Conservation (phyloP, 352 stramenopile species). For the Globisporangium apiculatum region DNA sequence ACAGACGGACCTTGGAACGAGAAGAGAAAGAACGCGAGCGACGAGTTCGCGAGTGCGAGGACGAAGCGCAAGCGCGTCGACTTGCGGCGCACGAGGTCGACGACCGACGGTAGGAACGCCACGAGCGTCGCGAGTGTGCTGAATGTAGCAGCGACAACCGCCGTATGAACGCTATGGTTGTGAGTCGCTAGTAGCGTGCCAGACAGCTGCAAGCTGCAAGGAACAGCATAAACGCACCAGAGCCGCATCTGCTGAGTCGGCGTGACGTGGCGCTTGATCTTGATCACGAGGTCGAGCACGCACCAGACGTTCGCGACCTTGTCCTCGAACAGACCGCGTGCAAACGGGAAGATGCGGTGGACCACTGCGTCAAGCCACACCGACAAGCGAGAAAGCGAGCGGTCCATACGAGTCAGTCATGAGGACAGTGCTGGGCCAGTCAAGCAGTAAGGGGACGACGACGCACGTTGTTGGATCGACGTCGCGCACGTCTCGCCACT, state of each 20-base stretch:
- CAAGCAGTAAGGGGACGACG: too few relatives aligned
- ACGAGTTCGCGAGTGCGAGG: constrained; percentile 77
- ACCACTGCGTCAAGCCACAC: constrained; percentile 49
- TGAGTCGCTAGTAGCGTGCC: background rate
- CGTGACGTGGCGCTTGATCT: constrained; percentile 53
- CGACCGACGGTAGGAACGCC: constrained; percentile 80
- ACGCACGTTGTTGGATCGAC: constrained; percentile 40
- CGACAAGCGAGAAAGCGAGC: background rate
- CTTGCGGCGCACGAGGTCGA: constrained; percentile 61
- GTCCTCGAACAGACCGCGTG: constrained; percentile 95
- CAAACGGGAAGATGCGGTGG: constrained; percentile 93
- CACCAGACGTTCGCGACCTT: constrained; percentile 98
- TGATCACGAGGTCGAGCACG: constrained; percentile 77
- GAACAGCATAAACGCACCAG: constrained; percentile 30
- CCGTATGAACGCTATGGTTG: background rate
- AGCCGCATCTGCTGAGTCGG: constrained; percentile 59
- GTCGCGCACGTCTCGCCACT: constrained; percentile 42
- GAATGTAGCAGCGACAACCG: background rate
- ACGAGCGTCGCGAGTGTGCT: constrained; percentile 77
- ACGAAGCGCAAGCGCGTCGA: constrained; percentile 72
- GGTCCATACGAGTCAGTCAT: background rate
- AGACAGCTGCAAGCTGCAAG: background rate
- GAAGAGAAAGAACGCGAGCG: constrained; percentile 94
- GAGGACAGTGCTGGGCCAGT: too few relatives aligned
- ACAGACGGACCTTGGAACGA: constrained; percentile 83